Evolutionary conservation across 139 green algal genomes (phyloP), one percentile per base, ranked within the genome.

Genomic region (Chlorella sp.): DNA sequence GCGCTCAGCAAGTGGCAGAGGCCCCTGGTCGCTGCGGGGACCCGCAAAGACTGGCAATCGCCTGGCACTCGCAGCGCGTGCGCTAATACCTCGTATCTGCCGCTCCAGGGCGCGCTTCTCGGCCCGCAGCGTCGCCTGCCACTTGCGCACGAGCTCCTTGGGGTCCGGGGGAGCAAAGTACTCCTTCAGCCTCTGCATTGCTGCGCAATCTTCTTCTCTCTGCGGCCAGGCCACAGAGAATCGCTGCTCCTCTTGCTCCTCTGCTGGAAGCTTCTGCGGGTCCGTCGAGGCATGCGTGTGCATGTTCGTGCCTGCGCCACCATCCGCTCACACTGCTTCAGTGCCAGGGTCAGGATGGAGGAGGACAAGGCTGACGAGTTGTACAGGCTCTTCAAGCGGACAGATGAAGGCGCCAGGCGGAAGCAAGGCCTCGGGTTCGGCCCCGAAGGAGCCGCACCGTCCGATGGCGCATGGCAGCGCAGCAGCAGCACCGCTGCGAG

Each of bases 91-190:
- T 61, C 59, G 32, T 4, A 69, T 50, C 33, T 75, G 70, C n/a
- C 62, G 67, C 5, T 90, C 85, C 31, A 90, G 69, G 5, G 74
- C 66, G 0, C 85, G 72, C 69, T 82, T 75, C 66, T 90, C 80
- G 6, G 64, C 51, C 6, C 85, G 72, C 22, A 90, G 35, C 2
- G 62, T 68, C 17, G 70, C 70, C 30, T 68, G 69, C 55, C 85
- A 90, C 67, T 90, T 88, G 2, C 85, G 51, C 27, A 90, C 79
- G 0, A 86, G 70, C 73, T 90, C 79, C 31, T 83, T 83, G 0
- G 77, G 77, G 63, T 83, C 77, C 17, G 60, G 35, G 2, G 63
- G 63, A 14, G 31, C 32, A 50, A 69, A 69, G 27, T 26, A 69
- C 59, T 81, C 36, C 33, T 72, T 77, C 31, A 55, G 10, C 42